Evolutionary conservation across 2,329 filamentous ascomycete species (phyloP), one percentile per base, ranked within the genome.

Genomic region (Scortechinia acanthostroma): DNA sequence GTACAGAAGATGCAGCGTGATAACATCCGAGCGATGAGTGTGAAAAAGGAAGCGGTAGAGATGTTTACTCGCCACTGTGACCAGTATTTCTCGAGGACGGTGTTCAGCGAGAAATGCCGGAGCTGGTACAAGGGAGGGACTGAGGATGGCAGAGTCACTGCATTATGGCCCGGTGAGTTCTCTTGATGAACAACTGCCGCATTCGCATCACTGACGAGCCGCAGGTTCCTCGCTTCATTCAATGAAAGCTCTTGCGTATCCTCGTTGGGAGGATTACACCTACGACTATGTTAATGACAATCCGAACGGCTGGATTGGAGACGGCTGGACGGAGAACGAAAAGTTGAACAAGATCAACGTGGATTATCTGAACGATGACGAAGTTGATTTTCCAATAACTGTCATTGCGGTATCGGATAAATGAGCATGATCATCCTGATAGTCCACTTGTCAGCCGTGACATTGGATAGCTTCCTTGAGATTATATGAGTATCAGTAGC

Each of bases 81-180:
- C 45, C 50, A 59, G 23, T 64, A 61, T 46, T 61, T 63, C 44
- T 51, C 52, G 6, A 50, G 50, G 21, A 64, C 60, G 1, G 60
- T 64, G 4, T 65, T 58, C 46, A 49, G 51, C n/a, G 46, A 53
- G 40, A 55, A 60, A 19, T 65, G 62, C 47, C 55, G 57, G 14
- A 63, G 60, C 44, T 65, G 63, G 63, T 64, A 64, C 42, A 65
- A 63, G 46, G 57, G 57, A 20, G 59, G 61, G 2, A 54, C 51
- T 1, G 50, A 58, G 28, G 52, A 57, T 25, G 58, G 58, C 21
- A 51, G 56, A 17, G 49, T 64, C 22, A 55, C 53, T 10, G 59
- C 54, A 20, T 45, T 64, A 4, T 64, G 60, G 60, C 61, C 61
- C 40, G 62, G 61, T 46, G 19, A 30, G 16, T 15, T 21, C 33